A percentile compares a stretch with the other conserved stretches of the same genome.
phyloP scores from a whole-genome alignment of 2,329 filamentous ascomycete species.

The Penicillium sp. region DNA sequence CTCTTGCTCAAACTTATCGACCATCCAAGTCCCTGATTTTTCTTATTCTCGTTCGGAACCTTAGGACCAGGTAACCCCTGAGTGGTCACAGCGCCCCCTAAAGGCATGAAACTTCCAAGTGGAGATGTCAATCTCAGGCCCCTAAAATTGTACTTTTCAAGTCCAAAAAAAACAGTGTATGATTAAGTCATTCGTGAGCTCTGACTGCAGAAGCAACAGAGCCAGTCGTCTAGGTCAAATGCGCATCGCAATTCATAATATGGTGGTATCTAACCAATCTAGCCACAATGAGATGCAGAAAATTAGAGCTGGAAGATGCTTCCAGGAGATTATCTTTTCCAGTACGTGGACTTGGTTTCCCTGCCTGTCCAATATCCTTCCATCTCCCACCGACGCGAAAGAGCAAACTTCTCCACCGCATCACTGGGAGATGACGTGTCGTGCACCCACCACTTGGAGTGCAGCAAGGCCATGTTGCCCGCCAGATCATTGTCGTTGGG shows the following conservation, averaged over 20 bases:
- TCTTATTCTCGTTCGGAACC: too few relatives aligned
- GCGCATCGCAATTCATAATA: background rate
- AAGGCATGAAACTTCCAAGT: background rate
- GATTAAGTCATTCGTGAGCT: too few relatives aligned
- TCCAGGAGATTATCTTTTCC: background rate
- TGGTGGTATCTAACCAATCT: too few relatives aligned
- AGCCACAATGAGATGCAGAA: background rate
- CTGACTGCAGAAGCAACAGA: background rate
- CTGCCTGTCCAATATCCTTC: slow-evolving; percentile 8
- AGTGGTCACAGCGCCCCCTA: background rate
- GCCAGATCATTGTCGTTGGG: slow-evolving; percentile 4
- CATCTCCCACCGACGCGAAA: slow-evolving; percentile 9
- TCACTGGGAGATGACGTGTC: background rate
- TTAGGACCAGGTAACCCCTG: background rate
- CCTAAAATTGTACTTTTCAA: too few relatives aligned
- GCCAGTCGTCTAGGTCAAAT: background rate
- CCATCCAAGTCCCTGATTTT: background rate
- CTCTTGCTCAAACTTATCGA: too few relatives aligned
- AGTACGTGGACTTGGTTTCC: background rate
- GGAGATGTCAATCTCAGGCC: background rate
- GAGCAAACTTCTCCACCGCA: background rate
- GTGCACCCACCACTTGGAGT: slow-evolving; percentile 6
- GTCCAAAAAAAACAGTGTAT: too few relatives aligned
- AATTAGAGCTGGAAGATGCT: background rate
- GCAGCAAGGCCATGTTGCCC: slow-evolving; percentile 3